Evolutionary conservation across 768 basidiomycete genomes (phyloP).

Genomic region (Lactarius evosmus): DNA sequence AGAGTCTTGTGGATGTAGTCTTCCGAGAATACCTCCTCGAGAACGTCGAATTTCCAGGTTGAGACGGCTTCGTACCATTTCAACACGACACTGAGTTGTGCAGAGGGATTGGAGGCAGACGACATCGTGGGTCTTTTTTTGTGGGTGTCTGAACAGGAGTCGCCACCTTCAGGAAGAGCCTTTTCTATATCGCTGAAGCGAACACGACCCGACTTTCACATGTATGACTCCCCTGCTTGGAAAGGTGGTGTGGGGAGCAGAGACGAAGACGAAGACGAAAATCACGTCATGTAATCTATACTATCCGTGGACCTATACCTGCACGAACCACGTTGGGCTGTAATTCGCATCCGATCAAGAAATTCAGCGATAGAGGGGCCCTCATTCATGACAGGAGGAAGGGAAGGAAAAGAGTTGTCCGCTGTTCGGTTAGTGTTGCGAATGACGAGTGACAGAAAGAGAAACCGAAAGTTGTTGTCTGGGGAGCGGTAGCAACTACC

Average conservation of each 20-base stretch:
- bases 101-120: conserved; percentile 2
- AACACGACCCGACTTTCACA: background rate
- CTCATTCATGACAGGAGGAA: background rate
- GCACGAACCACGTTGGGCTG: background rate
- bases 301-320: background rate
- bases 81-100: conserved; percentile 12
- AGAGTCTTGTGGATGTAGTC: conserved; percentile 8
- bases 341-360: background rate
- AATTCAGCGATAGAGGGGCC: background rate
- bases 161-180: background rate
- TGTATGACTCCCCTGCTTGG: background rate
- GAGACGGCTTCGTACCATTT: conserved; percentile 12
- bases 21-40: conserved; percentile 3
- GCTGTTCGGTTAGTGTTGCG: no score
- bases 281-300: background rate
- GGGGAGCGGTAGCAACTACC: background rate
- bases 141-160: background rate
- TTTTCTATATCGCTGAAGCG: conserved; percentile 4
- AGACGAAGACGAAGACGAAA: background rate
- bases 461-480: no score
- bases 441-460: no score
- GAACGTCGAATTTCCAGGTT: conserved; percentile 6
- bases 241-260: background rate
- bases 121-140: background rate
- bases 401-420: background rate